Percentiles rank a stretch among this genome's conserved stretches.
Conservation (phyloP, 768 basidiomycete genomes). For the Cystobasidium onofrii region DNA sequence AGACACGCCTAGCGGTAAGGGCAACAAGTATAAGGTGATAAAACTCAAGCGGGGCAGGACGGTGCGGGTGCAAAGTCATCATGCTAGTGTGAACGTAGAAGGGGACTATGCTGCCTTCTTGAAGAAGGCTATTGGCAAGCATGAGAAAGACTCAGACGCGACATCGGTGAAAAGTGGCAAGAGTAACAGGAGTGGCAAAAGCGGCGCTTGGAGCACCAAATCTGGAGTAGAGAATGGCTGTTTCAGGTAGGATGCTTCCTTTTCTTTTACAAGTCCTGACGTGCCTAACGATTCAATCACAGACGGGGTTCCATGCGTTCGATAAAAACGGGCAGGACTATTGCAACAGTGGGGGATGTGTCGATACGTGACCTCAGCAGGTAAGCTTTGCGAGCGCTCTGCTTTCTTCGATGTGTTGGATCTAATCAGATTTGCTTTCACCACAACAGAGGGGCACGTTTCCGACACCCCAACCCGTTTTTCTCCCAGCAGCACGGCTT, state of each 20-base stretch:
- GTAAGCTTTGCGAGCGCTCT: not conserved
- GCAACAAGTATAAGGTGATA: not conserved
- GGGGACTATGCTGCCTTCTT: conserved; percentile 25
- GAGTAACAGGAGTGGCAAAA: not conserved
- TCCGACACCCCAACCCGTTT: conserved; percentile 17
- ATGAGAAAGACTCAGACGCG: not conserved
- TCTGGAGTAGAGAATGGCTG: conserved; percentile 23
- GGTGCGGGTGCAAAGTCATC: conserved; percentile 22
- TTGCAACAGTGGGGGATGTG: conserved; percentile 20
- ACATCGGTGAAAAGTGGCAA: not conserved
- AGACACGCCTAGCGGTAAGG: not conserved
- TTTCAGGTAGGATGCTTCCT: not conserved
- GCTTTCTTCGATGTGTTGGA: not conserved
- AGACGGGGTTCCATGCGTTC: conserved; percentile 26
- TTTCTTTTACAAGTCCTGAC: not conserved
- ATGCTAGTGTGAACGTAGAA: conserved; percentile 4
- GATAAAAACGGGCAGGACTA: not conserved
- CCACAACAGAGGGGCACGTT: conserved; percentile 24
- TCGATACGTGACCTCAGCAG: conserved; percentile 14
- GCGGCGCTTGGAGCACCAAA: not conserved
- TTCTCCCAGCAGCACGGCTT: conserved; percentile 16
- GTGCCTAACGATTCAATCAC: not conserved
- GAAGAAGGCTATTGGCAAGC: not conserved
- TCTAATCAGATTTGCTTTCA: not conserved
- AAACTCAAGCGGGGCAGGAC: not conserved